phyloP scores from a whole-genome alignment of 305 asterid species.

The Fraxinus nigra region DNA sequence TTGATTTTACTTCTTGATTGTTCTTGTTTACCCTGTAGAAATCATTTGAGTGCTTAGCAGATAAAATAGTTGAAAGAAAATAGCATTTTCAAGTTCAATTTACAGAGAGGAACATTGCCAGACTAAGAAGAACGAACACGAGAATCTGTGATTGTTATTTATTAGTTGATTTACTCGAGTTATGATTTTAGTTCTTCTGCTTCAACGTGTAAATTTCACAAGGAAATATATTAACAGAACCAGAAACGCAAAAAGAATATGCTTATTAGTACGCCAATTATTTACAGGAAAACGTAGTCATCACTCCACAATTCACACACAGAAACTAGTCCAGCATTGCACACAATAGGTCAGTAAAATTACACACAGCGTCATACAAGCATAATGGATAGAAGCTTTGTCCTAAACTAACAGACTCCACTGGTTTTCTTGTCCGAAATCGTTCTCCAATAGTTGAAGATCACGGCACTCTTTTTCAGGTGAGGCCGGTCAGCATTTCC shows the following conservation, averaged over 20 bases:
- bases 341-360: background rate
- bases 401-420: conserved; percentile 49
- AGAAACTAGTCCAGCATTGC: background rate
- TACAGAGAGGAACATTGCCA: background rate
- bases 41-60: background rate
- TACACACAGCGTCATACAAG: background rate
- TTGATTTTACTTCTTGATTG: background rate
- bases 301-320: background rate
- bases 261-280: background rate
- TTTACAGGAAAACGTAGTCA: background rate
- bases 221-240: background rate
- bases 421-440: conserved; percentile 57
- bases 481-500: background rate
- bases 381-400: background rate
- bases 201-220: background rate
- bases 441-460: conserved; percentile 56
- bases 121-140: background rate
- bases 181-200: background rate
- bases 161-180: background rate
- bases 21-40: background rate
- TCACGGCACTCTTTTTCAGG: conserved; percentile 6
- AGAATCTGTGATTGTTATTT: background rate
- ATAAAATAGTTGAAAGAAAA: background rate
- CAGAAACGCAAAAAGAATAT: background rate
- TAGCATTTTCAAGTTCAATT: background rate